Conservation (phyloP, 2,329 filamentous ascomycete species). For the Colletotrichum ledebouriae region DNA sequence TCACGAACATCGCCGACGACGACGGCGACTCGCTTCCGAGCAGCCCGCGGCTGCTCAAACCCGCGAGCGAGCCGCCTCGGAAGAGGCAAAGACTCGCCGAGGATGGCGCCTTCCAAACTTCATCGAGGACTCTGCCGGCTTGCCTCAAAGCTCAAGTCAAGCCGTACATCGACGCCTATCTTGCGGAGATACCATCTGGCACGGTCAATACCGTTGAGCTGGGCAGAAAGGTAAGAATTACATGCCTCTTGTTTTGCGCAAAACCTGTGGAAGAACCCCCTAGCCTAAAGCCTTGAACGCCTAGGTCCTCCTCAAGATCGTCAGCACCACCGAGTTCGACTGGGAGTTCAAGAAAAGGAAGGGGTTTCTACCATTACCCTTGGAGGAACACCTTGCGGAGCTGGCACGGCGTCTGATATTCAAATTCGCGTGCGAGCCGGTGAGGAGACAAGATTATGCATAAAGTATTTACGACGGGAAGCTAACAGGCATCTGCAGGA, state of each 20-base stretch:
- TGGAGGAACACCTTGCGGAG: constrained; percentile 19
- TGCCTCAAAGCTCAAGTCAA: constrained; percentile 51
- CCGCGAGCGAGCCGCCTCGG: constrained; percentile 45
- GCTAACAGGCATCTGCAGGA: constrained; percentile 19
- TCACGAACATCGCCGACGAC: constrained; percentile 34
- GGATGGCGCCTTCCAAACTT: constrained; percentile 31
- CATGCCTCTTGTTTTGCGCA: constrained; percentile 33
- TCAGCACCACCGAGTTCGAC: constrained; percentile 4
- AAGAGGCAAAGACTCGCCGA: constrained; percentile 51
- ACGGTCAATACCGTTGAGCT: constrained; percentile 48
- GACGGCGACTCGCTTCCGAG: constrained; percentile 42
- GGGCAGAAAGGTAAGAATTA: constrained; percentile 48
- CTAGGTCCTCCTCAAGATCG: constrained; percentile 25
- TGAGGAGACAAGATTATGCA: background rate
- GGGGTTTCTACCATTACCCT: constrained; percentile 19
- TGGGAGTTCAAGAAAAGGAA: constrained; percentile 16
- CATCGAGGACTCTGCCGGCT: constrained; percentile 41
- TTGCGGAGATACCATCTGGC: constrained; percentile 45
- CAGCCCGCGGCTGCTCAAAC: constrained; percentile 12
- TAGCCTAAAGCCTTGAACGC: background rate
- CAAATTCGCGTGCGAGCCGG: constrained; percentile 8
- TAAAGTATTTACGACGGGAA: background rate
- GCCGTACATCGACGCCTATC: constrained; percentile 49
- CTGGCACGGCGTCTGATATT: constrained; percentile 11
- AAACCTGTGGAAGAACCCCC: constrained; percentile 40